Evolutionary conservation across 1,284 basidiomycete species (phyloP), one percentile per base, ranked within the genome.

Genomic region (Retiboletus flavoniger): DNA sequence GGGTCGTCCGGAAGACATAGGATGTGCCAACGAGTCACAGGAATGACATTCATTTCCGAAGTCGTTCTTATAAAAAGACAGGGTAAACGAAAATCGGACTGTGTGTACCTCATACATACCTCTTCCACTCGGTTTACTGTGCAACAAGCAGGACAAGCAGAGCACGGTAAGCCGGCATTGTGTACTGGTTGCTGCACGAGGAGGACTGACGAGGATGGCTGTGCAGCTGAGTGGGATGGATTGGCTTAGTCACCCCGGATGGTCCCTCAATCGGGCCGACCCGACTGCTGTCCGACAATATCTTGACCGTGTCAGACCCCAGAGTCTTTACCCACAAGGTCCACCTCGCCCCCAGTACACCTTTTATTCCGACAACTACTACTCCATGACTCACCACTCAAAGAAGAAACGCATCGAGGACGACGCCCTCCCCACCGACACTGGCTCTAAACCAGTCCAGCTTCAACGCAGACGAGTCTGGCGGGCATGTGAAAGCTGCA

Each of bases 401-500:
- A 85, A 84, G 73, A 92, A 91, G 78, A 91, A 82, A 71, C 83
- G 82, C 56, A 70, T 76, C 59, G 87, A 89, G 53, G 84, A 86
- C 59, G 80, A 75, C 36, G 36, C 80, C 31, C 59, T 76, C 17
- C 67, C 80, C 38, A 53, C 67, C 36, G 87, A 89, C 63, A 70
- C 74, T 45, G 79, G 82, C 63, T 72, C 80, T 53, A 89, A 87
- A 72, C 83, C 92, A 60, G 64, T 91, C 59, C 80, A 89, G 75
- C 72, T 89, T 34, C 85, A 90, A 71, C 77, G 89, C 56, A 76
- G 89, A 63, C 73, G 89, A 61, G 85, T 91, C 54, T 88, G 89
- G 87, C 74, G 89, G 59, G 87, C 90, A 67, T 92, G 90, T 74
- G 91, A 92, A 75, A 84, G 84, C 65, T 92, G 90, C 76, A 84